Base-by-base conservation (phyloP, 257 asterid species). In the Gentiana dahurica region DNA sequence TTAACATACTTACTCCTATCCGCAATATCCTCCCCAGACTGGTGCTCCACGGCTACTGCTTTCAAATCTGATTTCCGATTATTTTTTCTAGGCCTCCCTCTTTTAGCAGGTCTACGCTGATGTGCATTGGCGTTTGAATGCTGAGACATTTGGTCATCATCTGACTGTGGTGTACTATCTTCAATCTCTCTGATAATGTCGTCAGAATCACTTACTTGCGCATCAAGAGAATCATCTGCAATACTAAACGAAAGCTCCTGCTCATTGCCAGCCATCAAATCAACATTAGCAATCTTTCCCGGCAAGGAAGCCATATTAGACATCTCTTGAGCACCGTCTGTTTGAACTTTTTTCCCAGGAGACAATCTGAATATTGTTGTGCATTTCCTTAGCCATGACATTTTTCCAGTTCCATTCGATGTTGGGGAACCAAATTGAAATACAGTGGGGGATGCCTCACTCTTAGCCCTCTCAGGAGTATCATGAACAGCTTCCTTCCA, bases 311-410 rank as follows among this genome's bases (percentile, higher is more conserved):
- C 34, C 13, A 59, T 68, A 54, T 61, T 82, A 15, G 57, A 58
- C 54, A 63, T 71, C 66, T 65, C 77, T 53, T 63, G 72, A 44
- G 75, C 74, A 64, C 61, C 58, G 66, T 74, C 79, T 59, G 73
- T 74, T 61, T 80, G 91, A 54, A 61, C 74, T 44, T 70, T 82
- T 79, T 79, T 89, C 63, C 84, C 84, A 9, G 99, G 94, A 15
- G 99, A 92, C 43, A 86, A 69, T 59, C 71, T 82, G 53, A 88
- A 79, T 57, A 92, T 77, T 12, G 98, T 69, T 37, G 97, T 89
- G 65, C 97, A 92, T 64, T 81, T 92, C 37, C 85, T 83, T 49
- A 92, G 73, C 97, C 97, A 92, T 64, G 97, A 86, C 9, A 89
- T 69, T 2, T 7, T 5, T 10, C 46, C 46, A 60, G 93, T 75